Evolutionary conservation across 2,329 filamentous ascomycete genomes (phyloP), one percentile per base, ranked within the genome.

Genomic region (Penicillium oxalicum): DNA sequence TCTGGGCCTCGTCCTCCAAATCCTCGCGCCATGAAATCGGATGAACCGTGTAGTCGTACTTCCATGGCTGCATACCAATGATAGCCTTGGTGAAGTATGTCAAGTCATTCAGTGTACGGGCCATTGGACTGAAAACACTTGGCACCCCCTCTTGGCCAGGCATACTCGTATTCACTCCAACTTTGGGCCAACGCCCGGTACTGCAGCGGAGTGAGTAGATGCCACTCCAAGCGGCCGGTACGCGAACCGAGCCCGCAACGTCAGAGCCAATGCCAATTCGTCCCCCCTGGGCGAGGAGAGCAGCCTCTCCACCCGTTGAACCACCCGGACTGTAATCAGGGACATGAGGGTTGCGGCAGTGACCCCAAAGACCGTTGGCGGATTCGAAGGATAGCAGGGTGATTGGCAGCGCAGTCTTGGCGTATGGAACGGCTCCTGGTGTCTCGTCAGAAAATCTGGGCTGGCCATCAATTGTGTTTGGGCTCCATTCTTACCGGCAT

Each of bases 81-180:
- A 96, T 73, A 6, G 82, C 80, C 45, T 83, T 82, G 3, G 88
- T 87, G 67, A 96, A 96, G 71, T 95, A 95, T 1, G 78, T 79
- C 52, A 96, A 72, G 63, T 96, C 91, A 54, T 83, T 80, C 50
- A 95, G 70, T 0, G 90, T 95, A 45, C 90, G 80, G 2, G 91
- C 82, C 91, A 97, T 96, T 4, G 91, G 91, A 49, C 87, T 91
- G 70, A 91, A 95, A 18, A 95, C 89, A 54, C 86, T 88, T 0
- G 88, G 83, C 29, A 96, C 83, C 0, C 90, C 91, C 64, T 96
- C 91, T 65, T 96, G 90, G 0, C 91, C 91, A 0, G 87, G 83
- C 89, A 95, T 95, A 60, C 86, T 91, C 0, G 91, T 95, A 52
- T 80, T 81, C 65, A 89, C 83, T 8, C 89, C 89, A 37, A 81